A percentile compares a stretch with the other conserved stretches of the same genome.
Conservation (phyloP, 371 early-diverging fungal genomes). For the Mortierella sp. region DNA sequence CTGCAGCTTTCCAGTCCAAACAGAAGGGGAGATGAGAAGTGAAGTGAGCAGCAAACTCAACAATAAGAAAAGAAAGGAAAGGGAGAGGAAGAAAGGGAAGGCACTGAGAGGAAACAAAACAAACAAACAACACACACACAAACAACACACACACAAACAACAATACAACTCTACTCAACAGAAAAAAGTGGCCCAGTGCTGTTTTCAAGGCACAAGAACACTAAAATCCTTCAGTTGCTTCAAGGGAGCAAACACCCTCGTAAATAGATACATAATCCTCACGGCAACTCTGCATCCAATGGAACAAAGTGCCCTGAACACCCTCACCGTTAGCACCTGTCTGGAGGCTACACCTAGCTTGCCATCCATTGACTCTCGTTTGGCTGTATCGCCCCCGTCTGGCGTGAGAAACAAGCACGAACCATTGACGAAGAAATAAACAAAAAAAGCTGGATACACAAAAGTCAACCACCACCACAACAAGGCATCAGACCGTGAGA, state of each 20-base stretch:
- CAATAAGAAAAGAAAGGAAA: background rate
- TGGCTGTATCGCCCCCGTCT: no score
- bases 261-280: conserved; percentile 13
- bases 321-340: background rate
- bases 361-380: background rate
- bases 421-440: conserved; percentile 18
- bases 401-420: conserved; percentile 12
- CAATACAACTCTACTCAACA: background rate
- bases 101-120: conserved; percentile 1
- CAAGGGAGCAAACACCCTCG: background rate
- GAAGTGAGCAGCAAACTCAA: conserved; percentile 2
- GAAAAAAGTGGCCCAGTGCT: background rate
- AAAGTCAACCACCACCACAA: background rate
- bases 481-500: conserved; percentile 4
- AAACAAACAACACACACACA: background rate
- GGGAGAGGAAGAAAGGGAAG: conserved; percentile 2
- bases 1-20: conserved; percentile 9
- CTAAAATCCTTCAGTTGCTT: background rate
- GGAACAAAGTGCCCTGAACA: background rate
- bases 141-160: background rate
- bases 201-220: background rate
- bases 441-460: conserved; percentile 9
- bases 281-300: background rate
- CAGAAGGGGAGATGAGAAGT: conserved; percentile 4
- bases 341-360: background rate